Evolutionary conservation across 2,329 filamentous ascomycete species (phyloP), one percentile per base, ranked within the genome.

Genomic region (Chaetomiaceae sp.): DNA sequence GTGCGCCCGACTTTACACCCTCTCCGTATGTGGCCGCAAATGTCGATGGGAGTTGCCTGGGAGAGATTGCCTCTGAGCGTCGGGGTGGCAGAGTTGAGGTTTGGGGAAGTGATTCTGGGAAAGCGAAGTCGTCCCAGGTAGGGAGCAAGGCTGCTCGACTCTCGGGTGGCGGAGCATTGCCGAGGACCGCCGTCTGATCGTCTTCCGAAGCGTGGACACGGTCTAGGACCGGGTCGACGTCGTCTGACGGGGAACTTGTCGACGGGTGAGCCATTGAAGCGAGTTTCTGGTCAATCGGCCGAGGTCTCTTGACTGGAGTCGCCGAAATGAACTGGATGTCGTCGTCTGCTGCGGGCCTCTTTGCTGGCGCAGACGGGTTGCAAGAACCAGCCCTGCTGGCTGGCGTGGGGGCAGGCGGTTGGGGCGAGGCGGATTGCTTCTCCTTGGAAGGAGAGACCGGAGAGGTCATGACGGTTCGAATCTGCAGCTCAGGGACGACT

Each of bases 281-380:
- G 14, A 26, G 22, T 5, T 41, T 34, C n/a, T 43, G 41, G 11
- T 39, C 40, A 11, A 36, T 39, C 26, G 19, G 22, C 14, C 41
- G 42, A 27, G 19, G 42, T 52, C 62, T 69, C 58, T 70, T 72
- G 41, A 70, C 64, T 9, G 69, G 68, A 19, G 67, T 65, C 17
- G 63, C 66, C 35, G 68, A 71, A 26, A 74, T 59, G 44, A 73
- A 70, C 51, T 72, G 62, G 26, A 73, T 60, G 40, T 73, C 71
- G 47, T 67, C 64, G 38, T 72, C 68, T 19, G 53, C 17, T 8
- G 41, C 55, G 42, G 58, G 15, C 24, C 51, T 50, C 53, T 66
- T 68, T n/a, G n/a, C n/a, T n/a, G n/a, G n/a, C n/a, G n/a, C n/a
- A n/a, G n/a, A n/a, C n/a, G n/a, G n/a, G n/a, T n/a, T n/a, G n/a